A percentile compares a stretch with the other conserved stretches of the same genome.
These are phyloP conservation scores for Aspergillus coremiiformis DNA, from an alignment of 495 filamentous ascomycete genomes.

Conservation along the genomic window DNA sequence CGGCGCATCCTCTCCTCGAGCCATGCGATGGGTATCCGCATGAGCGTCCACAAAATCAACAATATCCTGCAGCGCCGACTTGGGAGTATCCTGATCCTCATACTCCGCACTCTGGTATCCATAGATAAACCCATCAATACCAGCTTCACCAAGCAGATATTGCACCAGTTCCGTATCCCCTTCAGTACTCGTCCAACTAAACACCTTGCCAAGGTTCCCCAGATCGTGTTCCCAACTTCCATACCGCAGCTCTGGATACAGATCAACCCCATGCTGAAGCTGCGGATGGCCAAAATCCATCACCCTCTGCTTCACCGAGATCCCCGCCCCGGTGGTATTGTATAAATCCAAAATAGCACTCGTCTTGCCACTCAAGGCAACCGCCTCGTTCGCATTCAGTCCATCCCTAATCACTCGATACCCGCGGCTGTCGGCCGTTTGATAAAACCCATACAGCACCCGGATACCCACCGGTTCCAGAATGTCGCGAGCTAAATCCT, in stretches of 20 bases:
- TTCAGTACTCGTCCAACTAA: background rate
- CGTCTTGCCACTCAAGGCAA: background rate
- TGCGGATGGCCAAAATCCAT: slow-evolving; percentile 3
- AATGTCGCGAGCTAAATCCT: background rate
- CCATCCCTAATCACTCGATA: background rate
- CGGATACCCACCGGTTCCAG: background rate
- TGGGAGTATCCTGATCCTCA: background rate
- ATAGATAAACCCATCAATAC: slow-evolving; percentile 5
- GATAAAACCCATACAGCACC: slow-evolving; percentile 2
- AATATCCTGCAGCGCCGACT: background rate
- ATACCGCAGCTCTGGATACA: background rate
- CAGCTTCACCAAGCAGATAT: background rate
- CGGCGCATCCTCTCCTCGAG: slow-evolving; percentile 1
- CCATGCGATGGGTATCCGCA: background rate
- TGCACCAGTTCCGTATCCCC: background rate
- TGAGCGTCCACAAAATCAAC: background rate
- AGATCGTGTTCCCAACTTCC: background rate
- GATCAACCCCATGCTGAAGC: background rate
- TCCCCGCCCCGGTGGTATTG: background rate
- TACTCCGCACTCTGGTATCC: background rate
- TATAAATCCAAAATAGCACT: background rate
- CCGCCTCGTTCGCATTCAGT: slow-evolving; percentile 1
- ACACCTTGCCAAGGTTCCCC: background rate
- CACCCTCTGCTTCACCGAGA: background rate
- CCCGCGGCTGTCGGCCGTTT: background rate